Conservation (phyloP, 1,284 basidiomycete species). For the Sporisorium scitamineum region DNA sequence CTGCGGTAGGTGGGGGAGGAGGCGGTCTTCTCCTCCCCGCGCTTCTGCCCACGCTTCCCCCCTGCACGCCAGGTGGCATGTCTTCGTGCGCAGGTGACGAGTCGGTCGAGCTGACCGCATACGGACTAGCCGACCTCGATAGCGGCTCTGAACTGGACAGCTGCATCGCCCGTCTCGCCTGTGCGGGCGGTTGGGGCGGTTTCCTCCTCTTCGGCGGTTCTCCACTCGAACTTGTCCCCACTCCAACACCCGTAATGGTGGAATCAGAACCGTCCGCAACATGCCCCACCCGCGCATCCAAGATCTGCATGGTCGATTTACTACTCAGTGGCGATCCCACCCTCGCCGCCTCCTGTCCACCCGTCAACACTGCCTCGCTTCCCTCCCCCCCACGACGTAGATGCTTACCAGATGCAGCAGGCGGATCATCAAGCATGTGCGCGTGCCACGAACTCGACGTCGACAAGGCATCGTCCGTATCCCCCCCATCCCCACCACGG, state of each 20-base stretch:
- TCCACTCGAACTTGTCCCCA: no score
- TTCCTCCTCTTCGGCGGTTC: conserved; percentile 20
- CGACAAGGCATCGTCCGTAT: conserved; percentile 26
- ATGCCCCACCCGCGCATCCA: not conserved
- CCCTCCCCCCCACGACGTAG: not conserved
- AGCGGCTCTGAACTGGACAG: conserved; percentile 7
- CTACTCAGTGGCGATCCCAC: conserved; percentile 20
- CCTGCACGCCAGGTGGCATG: not conserved
- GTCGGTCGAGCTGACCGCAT: not conserved
- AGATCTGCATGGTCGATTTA: conserved; percentile 20
- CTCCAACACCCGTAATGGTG: conserved; percentile 4
- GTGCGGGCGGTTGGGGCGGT: conserved; percentile 32
- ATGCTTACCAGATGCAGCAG: conserved; percentile 6
- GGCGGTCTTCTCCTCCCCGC: conserved; percentile 8
- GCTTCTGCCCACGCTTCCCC: not conserved
- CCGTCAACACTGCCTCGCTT: no score
- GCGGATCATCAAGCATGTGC: conserved; percentile 40
- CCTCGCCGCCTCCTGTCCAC: not conserved
- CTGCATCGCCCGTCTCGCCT: conserved; percentile 20
- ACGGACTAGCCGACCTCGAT: conserved; percentile 6
- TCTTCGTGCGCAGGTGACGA: conserved; percentile 10
- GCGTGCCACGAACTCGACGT: conserved; percentile 50
- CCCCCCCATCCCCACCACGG: not conserved
- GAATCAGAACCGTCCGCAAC: conserved; percentile 11
- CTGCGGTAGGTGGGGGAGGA: conserved; percentile 4